Conservation (phyloP, 257 asterid genomes). For the Nicotiana obtusifolia region DNA sequence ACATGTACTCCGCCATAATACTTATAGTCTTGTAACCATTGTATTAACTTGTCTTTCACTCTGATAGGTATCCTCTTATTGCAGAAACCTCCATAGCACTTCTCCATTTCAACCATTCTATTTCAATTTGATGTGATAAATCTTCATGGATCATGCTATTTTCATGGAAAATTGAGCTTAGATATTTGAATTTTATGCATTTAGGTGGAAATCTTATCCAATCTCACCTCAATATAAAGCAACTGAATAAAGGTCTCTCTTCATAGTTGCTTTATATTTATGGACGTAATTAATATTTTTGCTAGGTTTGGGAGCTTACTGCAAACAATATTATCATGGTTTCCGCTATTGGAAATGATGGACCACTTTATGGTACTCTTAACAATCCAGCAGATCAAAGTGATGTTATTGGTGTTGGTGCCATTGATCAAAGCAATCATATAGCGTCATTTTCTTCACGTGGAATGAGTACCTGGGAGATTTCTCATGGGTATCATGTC, state of each 20-base stretch:
- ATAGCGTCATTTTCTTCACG: constrained; percentile 99
- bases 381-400: constrained; percentile 98
- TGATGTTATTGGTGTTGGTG: constrained; percentile 99
- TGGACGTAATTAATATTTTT: not conserved
- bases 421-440: constrained; percentile 94
- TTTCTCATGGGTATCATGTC: constrained; percentile 82
- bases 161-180: not conserved
- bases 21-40: not conserved
- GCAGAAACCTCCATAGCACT: not conserved
- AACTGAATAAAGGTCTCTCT: not conserved
- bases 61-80: not conserved
- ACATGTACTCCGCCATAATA: not conserved
- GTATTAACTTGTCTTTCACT: not conserved
- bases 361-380: constrained; percentile 95
- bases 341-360: constrained; percentile 95
- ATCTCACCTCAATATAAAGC: not conserved
- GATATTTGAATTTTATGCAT: not conserved
- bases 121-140: not conserved
- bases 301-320: constrained; percentile 93
- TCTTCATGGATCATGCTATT: not conserved
- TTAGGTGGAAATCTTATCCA: not conserved
- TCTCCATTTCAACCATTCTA: not conserved
- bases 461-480: constrained; percentile 99
- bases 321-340: constrained; percentile 92
- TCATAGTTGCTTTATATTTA: not conserved